Base-by-base conservation (phyloP, 2,329 filamentous ascomycete species). In the Cladorrhinum sp. region DNA sequence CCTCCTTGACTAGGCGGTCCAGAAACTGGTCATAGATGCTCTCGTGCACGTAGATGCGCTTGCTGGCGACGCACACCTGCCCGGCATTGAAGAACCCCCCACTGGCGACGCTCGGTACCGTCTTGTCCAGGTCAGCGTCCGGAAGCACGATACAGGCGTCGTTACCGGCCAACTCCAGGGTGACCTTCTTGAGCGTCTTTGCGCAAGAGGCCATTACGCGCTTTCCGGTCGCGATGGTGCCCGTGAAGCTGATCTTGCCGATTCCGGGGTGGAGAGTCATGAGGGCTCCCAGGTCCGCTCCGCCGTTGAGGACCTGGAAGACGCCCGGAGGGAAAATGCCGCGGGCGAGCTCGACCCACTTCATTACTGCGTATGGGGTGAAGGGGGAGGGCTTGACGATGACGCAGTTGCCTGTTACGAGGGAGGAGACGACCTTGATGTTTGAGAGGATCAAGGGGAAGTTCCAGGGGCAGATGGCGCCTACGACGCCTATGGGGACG, bases 401-500 rank as follows among this genome's bases (percentile, higher is more conserved):
- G 29, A 83, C 72, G n/a, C 75, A 73, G 68, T 83, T 82, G 24
- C 80, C 81, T 0, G 81, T 81, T 23, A 83, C 70, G 2, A 84
- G 69, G 0, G 80, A 76, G 0, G 78, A 74, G 4, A 72, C 74
- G 36, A 83, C 76, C 70, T 86, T 86, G 51, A 81, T 74, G 55
- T 77, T 76, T 12, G 77, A 75, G 1, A 81, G 72, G 58, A 78
- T 74, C 25, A 80, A 65, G 1, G 79, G 79, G 65, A 79, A 86
- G 69, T 87, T 87, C 84, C 85, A 87, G 1, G 84, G 83, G 23
- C 81, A 80, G 65, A 86, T 86, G 60, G 79, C 84, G 12, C 76
- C 81, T 1, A 78, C 75, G 3, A 82, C 75, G 32, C 81, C 81
- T 41, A 83, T 73, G 0, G 81, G 81, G 20, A 71, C 23, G 53